These are phyloP conservation scores for Yarrowia divulgata DNA, from an alignment of 805 yeast species.

Conservation along the genomic window DNA sequence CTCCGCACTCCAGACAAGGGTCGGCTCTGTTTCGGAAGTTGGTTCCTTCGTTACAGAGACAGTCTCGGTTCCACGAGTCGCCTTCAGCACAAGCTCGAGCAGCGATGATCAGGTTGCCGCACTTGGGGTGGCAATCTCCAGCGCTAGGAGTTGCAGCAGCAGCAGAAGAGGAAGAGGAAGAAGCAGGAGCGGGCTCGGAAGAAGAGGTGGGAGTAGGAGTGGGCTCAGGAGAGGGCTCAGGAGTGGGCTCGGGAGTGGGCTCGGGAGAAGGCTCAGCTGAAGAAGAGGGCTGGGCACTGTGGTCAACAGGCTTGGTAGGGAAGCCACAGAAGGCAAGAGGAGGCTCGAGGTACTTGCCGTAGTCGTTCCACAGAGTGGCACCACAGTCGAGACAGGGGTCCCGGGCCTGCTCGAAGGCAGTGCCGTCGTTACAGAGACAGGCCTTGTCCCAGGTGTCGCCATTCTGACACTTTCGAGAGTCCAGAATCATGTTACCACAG, in stretches of 20 bases:
- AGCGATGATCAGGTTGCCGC: background rate
- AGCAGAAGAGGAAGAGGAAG: background rate
- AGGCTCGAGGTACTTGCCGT: constrained; percentile 32
- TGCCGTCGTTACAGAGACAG: constrained; percentile 18
- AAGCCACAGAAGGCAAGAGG: constrained; percentile 31
- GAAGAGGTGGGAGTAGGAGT: background rate
- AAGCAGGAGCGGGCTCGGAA: background rate
- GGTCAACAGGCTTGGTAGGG: constrained; percentile 18
- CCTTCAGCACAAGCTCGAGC: background rate
- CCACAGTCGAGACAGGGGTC: constrained; percentile 29
- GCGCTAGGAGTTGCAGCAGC: background rate
- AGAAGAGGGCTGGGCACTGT: background rate
- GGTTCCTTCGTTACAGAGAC: background rate
- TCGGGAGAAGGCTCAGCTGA: background rate
- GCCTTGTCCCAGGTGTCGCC: constrained; percentile 18
- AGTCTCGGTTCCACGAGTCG: background rate
- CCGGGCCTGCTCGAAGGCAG: constrained; percentile 9
- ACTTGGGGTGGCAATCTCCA: background rate
- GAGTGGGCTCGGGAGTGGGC: background rate
- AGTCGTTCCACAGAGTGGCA: constrained; percentile 24
- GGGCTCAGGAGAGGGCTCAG: background rate
- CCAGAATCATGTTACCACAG: constrained; percentile 32
- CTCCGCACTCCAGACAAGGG: background rate
- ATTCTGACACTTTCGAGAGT: constrained; percentile 19
- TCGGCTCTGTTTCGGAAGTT: background rate